Evolutionary conservation across 805 yeast genomes (phyloP).

Genomic region (Starmerella geochares): DNA sequence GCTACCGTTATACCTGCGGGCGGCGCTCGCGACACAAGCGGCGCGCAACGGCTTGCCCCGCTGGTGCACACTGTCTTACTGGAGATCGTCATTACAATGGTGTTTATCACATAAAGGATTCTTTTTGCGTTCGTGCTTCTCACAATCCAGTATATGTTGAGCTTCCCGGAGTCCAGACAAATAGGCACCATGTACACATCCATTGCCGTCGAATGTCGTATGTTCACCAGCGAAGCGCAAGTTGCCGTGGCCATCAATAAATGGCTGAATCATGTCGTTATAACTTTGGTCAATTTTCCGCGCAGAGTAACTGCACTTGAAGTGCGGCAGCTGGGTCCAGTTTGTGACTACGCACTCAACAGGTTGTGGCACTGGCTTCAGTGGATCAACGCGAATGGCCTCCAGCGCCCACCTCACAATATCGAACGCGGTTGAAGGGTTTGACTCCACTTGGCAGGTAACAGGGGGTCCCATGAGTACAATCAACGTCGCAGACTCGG

Average conservation of each 20-base stretch:
- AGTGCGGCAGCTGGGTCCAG: conserved; percentile 65
- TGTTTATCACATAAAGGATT: too few species aligned
- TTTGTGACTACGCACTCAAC: conserved; percentile 38
- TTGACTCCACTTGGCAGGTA: conserved; percentile 46
- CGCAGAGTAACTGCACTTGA: conserved; percentile 70
- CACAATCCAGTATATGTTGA: not conserved
- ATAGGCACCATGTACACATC: conserved; percentile 90
- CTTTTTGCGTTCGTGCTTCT: too few species aligned
- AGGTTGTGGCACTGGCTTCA: conserved; percentile 33
- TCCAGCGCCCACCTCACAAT: conserved; percentile 45
- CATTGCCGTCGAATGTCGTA: conserved; percentile 74
- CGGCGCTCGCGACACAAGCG: too few species aligned
- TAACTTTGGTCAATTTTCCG: conserved; percentile 63
- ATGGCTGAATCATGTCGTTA: conserved; percentile 47
- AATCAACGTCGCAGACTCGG: conserved; percentile 39
- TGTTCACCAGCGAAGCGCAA: conserved; percentile 89
- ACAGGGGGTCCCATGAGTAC: conserved; percentile 62
- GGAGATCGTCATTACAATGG: too few species aligned
- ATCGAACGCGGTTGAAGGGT: conserved; percentile 47
- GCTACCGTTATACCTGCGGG: too few species aligned
- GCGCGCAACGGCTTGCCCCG: too few species aligned
- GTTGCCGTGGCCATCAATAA: conserved; percentile 47
- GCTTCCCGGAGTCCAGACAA: conserved; percentile 59
- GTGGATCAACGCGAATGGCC: conserved; percentile 26
- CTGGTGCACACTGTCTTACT: too few species aligned